Evolutionary conservation across 306 rosid species (phyloP).

Genomic region (Rosa rugosa): DNA sequence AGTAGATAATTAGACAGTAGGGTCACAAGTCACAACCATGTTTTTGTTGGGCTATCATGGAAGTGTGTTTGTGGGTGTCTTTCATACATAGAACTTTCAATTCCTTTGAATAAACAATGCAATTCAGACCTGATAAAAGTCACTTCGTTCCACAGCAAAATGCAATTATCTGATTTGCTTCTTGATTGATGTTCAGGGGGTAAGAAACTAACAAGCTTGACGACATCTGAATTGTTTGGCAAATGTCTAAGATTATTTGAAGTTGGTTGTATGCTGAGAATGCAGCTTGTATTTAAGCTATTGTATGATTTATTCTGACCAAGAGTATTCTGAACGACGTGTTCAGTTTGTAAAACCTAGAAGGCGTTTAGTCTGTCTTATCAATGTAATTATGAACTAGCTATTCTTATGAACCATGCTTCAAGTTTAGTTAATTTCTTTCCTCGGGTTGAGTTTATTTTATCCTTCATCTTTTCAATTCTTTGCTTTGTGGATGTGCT

Average conservation of each 20-base stretch:
- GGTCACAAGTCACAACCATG: background rate
- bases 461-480: background rate
- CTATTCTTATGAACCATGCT: constrained; percentile 1
- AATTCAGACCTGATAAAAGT: background rate
- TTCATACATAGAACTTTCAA: background rate
- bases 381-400: background rate
- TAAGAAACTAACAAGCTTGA: constrained; percentile 49
- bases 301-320: constrained; percentile 20
- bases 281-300: constrained; percentile 20
- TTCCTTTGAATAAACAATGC: background rate
- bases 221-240: constrained; percentile 17
- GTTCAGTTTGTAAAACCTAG: constrained; percentile 16
- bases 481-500: background rate
- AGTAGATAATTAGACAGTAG: background rate
- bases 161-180: constrained; percentile 28
- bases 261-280: constrained; percentile 23
- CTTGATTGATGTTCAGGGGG: constrained; percentile 54
- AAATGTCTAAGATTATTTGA: constrained; percentile 18
- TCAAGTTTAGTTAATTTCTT: background rate
- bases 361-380: background rate
- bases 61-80: background rate
- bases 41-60: background rate
- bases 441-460: background rate
- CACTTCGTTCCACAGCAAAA: background rate
- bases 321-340: constrained; percentile 7